These are phyloP conservation scores for Cladophialophora yegresii DNA, from an alignment of 2,329 filamentous ascomycete genomes.

Conservation along the genomic window DNA sequence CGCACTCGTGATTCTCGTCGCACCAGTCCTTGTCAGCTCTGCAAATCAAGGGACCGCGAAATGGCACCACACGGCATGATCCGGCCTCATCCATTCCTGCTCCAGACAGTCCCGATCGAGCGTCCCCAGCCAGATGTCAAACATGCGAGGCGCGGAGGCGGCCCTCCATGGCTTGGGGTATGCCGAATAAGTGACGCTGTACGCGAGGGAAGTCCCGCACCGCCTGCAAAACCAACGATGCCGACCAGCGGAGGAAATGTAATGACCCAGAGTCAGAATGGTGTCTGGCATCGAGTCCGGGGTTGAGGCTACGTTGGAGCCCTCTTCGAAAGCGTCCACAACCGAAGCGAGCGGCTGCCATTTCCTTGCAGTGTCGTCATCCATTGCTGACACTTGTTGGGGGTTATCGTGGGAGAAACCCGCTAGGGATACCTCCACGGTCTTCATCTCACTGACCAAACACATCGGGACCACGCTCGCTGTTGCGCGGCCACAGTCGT, in stretches of 20 bases:
- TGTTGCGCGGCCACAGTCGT: constrained; percentile 1
- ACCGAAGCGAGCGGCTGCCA: background rate
- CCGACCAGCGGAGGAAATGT: background rate
- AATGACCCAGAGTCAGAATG: background rate
- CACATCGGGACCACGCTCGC: background rate
- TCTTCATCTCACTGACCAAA: background rate
- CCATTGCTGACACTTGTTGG: background rate
- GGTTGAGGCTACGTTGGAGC: background rate
- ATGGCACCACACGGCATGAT: constrained; percentile 1
- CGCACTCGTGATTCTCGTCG: background rate
- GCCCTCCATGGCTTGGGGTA: background rate
- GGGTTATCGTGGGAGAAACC: background rate
- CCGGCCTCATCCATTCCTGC: constrained; percentile 6
- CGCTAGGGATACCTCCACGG: background rate
- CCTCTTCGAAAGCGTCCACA: background rate
- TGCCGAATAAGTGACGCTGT: background rate
- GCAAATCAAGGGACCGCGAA: background rate
- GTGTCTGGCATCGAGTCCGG: too few species aligned
- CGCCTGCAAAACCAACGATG: constrained; percentile 2
- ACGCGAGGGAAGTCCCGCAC: background rate
- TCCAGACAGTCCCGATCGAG: constrained; percentile 1
- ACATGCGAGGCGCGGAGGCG: background rate
- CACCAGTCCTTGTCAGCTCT: background rate
- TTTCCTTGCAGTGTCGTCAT: background rate
- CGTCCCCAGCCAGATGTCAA: constrained; percentile 4